These are phyloP conservation scores for Osmanthus fragrans DNA, from an alignment of 257 asterid genomes.

Conservation along the genomic window DNA sequence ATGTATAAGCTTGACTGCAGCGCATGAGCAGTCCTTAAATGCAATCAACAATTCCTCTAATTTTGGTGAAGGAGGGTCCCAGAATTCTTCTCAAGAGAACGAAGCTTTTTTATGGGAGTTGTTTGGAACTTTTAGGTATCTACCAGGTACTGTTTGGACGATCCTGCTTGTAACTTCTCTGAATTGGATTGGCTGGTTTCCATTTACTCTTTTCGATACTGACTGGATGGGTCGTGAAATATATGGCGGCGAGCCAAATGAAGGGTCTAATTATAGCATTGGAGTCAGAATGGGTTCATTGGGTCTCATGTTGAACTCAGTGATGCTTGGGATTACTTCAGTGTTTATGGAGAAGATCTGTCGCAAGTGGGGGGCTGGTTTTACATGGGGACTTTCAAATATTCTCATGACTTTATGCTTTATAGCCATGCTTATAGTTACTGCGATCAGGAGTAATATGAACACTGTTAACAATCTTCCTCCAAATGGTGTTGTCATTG, in stretches of 20 bases:
- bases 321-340: conserved; percentile 87
- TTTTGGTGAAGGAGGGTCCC: conserved; percentile 38
- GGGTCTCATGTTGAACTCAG: conserved; percentile 80
- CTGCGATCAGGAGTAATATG: conserved; percentile 49
- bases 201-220: conserved; percentile 76
- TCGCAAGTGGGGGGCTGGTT: conserved; percentile 84
- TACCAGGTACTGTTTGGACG: conserved; percentile 67
- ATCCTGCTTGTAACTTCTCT: conserved; percentile 74
- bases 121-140: conserved; percentile 69
- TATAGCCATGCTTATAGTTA: conserved; percentile 63
- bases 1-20: conserved; percentile 64
- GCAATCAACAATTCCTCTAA: conserved; percentile 30
- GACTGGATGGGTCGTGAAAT: conserved; percentile 97
- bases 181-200: conserved; percentile 94
- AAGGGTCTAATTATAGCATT: conserved; percentile 49
- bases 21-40: conserved; percentile 57
- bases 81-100: conserved; percentile 44
- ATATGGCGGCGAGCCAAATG: conserved; percentile 87
- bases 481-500: conserved; percentile 64
- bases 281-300: conserved; percentile 92
- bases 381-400: conserved; percentile 85
- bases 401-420: conserved; percentile 67
- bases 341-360: conserved; percentile 83
- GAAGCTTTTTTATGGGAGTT: conserved; percentile 85
- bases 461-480: conserved; percentile 46